These are phyloP conservation scores for Monosporascus sp. DNA, from an alignment of 2,329 filamentous ascomycete species.

Conservation along the genomic window DNA sequence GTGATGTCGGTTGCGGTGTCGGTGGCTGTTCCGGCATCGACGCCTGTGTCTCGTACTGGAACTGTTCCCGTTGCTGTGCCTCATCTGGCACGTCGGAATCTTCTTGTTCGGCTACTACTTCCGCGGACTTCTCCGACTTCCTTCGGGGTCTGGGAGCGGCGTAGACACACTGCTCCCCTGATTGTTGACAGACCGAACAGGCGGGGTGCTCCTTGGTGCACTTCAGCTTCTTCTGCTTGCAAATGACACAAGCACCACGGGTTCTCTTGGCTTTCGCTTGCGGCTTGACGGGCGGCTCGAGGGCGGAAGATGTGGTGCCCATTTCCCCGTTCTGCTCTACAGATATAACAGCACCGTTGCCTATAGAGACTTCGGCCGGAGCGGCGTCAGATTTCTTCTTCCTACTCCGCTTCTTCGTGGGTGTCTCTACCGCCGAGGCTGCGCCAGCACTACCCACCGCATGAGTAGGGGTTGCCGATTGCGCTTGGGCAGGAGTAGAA, in stretches of 20 bases:
- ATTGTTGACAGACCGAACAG: constrained; percentile 23
- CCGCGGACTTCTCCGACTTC: constrained; percentile 18
- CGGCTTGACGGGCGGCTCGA: constrained; percentile 16
- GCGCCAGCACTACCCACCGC: constrained; percentile 3
- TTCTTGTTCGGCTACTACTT: constrained; percentile 12
- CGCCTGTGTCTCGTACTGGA: neutral
- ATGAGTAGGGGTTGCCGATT: constrained; percentile 8
- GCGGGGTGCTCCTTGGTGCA: constrained; percentile 30
- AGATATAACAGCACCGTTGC: constrained; percentile 19
- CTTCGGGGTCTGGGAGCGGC: constrained; percentile 22
- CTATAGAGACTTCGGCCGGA: constrained; percentile 13
- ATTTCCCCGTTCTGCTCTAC: constrained; percentile 19
- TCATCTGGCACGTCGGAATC: constrained; percentile 15
- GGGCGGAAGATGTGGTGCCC: constrained; percentile 20
- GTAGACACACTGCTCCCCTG: constrained; percentile 22
- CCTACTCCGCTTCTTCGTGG: constrained; percentile 20
- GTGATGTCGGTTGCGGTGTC: neutral
- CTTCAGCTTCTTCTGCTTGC: constrained; percentile 23
- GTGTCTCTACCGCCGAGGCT: constrained; percentile 12
- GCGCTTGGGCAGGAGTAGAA: constrained; percentile 16
- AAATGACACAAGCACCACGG: constrained; percentile 28
- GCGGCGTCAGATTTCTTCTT: constrained; percentile 18
- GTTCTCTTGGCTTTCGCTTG: constrained; percentile 19
- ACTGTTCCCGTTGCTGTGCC: constrained; percentile 3
- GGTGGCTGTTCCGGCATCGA: neutral